Evolutionary conservation across 2,329 filamentous ascomycete genomes (phyloP), one percentile per base, ranked within the genome.

Genomic region (Penicillium concentricum): DNA sequence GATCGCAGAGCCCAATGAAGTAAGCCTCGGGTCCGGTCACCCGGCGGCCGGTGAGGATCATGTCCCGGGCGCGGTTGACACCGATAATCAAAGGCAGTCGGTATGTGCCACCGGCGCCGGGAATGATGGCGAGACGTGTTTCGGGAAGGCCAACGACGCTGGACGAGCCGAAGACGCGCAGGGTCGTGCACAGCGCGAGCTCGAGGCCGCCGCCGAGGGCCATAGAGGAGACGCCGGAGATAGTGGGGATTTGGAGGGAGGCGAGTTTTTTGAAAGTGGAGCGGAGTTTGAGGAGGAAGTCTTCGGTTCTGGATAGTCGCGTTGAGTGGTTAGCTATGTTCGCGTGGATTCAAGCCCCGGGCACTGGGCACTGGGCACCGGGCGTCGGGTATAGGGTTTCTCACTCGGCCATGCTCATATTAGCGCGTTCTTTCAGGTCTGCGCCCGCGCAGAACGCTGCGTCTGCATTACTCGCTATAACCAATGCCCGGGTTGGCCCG

Each of bases 141-240:
- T 99, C 94, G 1, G 94, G 94, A 5, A 97, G 84, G 0, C 87
- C 92, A 53, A 99, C 86, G 24, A 82, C 79, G 16, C 91, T 89
- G 34, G 87, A 89, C 38, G 90, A 91, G 32, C 87, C 84, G 64
- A 97, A 87, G 51, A 99, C 88, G 63, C 94, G 91, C 75, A 99
- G 86, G 74, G 94, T 87, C 1, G 93, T 96, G 64, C 89, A 87
- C 7, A 99, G 85, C 2, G 92, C 93, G 51, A 99, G 85, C 77
- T 99, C 94, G 62, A 99, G 87, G 45, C 94, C 94, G 67, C 94
- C 94, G 61, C 94, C 94, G 30, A 97, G 87, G 6, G 94, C 94
- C 56, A 90, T 79, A 48, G 90, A 94, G 53, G 89, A 88, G 60
- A 99, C 85, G 56, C 92, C 92, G 4, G 90, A 87, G 71, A 99